Evolutionary conservation across 2,329 filamentous ascomycete species (phyloP).

Genomic region (Cladophialophora carrionii): DNA sequence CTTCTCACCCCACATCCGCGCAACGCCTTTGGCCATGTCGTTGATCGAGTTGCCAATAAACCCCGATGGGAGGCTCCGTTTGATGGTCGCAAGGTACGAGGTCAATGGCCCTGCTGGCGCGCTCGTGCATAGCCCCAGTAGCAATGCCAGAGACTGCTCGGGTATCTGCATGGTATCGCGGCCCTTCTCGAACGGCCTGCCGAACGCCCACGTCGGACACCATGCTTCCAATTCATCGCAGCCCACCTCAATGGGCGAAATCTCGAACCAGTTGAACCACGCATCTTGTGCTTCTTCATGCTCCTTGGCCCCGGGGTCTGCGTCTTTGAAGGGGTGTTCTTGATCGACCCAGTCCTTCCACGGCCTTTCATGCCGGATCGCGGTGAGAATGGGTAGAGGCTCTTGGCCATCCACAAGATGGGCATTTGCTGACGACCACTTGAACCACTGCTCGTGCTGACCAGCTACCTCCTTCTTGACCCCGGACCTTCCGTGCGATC

Average conservation of each 20-base stretch:
- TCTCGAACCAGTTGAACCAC: conserved; percentile 46
- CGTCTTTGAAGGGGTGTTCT: conserved; percentile 26
- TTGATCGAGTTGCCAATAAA: conserved; percentile 28
- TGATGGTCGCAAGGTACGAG: conserved; percentile 31
- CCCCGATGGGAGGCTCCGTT: conserved; percentile 25
- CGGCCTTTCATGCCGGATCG: conserved; percentile 29
- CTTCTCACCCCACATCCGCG: conserved; percentile 25
- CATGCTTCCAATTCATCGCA: conserved; percentile 45
- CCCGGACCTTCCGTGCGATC: not conserved
- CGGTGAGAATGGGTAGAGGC: conserved; percentile 27
- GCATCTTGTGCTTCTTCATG: conserved; percentile 39
- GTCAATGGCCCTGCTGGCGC: conserved; percentile 31
- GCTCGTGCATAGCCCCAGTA: conserved; percentile 29
- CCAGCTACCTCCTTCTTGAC: conserved; percentile 23
- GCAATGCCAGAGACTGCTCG: conserved; percentile 28
- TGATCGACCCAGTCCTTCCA: conserved; percentile 32
- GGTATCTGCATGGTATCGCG: conserved; percentile 34
- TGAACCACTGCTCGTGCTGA: conserved; percentile 25
- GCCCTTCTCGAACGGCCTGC: conserved; percentile 42
- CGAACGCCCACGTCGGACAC: conserved; percentile 45
- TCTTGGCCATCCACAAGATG: conserved; percentile 22
- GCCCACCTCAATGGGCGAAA: conserved; percentile 44
- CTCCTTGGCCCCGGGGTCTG: conserved; percentile 24
- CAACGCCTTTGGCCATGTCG: conserved; percentile 25
- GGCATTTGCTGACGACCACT: conserved; percentile 23